phyloP scores from a whole-genome alignment of 1,139 yeast genomes.

The Lodderomyces orthopsilosis region DNA sequence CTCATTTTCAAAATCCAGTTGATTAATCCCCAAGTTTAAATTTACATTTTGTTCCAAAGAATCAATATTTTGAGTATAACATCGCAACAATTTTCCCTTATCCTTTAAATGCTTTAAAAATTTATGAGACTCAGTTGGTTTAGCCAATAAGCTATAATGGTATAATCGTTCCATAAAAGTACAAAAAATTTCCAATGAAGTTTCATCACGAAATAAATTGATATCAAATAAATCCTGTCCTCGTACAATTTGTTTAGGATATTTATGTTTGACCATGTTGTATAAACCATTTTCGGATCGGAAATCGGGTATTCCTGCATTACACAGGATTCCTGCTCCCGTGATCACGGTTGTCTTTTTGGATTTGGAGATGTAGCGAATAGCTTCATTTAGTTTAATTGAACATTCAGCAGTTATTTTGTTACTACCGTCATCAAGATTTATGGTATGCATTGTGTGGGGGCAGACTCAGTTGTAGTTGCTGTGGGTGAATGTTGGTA shows the following conservation, averaged over 20 bases:
- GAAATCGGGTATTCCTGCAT: constrained; percentile 96
- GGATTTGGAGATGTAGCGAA: constrained; percentile 43
- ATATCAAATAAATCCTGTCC: constrained; percentile 93
- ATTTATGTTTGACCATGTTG: constrained; percentile 62
- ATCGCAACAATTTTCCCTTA: constrained; percentile 67
- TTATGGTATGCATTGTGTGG: constrained; percentile 31
- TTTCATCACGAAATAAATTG: constrained; percentile 67
- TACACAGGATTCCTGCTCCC: constrained; percentile 95
- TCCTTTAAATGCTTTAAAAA: constrained; percentile 67
- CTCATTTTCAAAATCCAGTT: constrained; percentile 26
- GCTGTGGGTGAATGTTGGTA: neutral
- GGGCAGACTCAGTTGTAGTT: neutral
- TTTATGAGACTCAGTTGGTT: constrained; percentile 80
- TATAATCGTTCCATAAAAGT: constrained; percentile 77
- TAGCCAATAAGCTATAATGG: constrained; percentile 58
- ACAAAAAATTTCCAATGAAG: constrained; percentile 67
- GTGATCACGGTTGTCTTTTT: constrained; percentile 64
- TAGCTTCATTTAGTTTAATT: constrained; percentile 37
- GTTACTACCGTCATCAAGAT: constrained; percentile 19
- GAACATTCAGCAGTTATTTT: constrained; percentile 11
- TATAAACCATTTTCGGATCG: constrained; percentile 83
- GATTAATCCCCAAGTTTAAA: constrained; percentile 43
- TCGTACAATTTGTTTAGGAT: constrained; percentile 59
- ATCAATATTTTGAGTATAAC: constrained; percentile 82
- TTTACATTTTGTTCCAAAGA: constrained; percentile 37